Conservation (phyloP, 352 stramenopile genomes). For the Globisporangium emineosum region DNA sequence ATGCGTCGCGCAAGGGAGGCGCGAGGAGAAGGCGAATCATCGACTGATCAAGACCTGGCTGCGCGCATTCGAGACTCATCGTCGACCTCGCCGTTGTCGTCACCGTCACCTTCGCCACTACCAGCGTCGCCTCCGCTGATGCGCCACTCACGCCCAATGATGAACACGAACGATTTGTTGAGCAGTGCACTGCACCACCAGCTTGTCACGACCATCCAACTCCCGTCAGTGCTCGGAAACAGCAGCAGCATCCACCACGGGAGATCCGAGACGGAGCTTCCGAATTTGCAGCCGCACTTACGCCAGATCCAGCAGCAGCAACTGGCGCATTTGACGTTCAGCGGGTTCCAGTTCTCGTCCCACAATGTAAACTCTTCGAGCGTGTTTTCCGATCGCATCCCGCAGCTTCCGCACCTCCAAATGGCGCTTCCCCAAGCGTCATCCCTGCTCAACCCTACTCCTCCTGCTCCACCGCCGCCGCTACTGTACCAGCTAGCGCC, state of each 20-base stretch:
- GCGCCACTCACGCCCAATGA: conserved; percentile 5
- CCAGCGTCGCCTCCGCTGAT: neutral
- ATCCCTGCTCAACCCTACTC: conserved; percentile 34
- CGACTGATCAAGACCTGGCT: neutral
- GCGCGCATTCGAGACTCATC: neutral
- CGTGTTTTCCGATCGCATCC: conserved; percentile 27
- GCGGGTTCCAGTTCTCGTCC: conserved; percentile 32
- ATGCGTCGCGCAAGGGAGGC: conserved; percentile 23
- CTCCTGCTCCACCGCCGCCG: conserved; percentile 28
- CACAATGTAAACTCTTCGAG: conserved; percentile 20
- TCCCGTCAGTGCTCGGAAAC: conserved; percentile 11
- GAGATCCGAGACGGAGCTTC: conserved; percentile 19
- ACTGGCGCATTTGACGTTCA: conserved; percentile 12
- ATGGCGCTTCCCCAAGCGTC: conserved; percentile 45
- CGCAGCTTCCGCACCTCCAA: conserved; percentile 50
- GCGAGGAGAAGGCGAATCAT: conserved; percentile 10
- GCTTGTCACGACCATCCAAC: conserved; percentile 2
- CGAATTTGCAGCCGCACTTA: conserved; percentile 21
- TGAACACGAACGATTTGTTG: conserved; percentile 15
- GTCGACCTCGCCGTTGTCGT: neutral
- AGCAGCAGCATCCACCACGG: conserved; percentile 10
- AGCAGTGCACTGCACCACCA: conserved; percentile 5
- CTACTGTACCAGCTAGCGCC: conserved; percentile 25
- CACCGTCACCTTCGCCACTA: neutral
- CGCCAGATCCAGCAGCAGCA: conserved; percentile 20